Evolutionary conservation across 768 basidiomycete genomes (phyloP), one percentile per base, ranked within the genome.

Genomic region (Rhodosporidiobolus sp.): DNA sequence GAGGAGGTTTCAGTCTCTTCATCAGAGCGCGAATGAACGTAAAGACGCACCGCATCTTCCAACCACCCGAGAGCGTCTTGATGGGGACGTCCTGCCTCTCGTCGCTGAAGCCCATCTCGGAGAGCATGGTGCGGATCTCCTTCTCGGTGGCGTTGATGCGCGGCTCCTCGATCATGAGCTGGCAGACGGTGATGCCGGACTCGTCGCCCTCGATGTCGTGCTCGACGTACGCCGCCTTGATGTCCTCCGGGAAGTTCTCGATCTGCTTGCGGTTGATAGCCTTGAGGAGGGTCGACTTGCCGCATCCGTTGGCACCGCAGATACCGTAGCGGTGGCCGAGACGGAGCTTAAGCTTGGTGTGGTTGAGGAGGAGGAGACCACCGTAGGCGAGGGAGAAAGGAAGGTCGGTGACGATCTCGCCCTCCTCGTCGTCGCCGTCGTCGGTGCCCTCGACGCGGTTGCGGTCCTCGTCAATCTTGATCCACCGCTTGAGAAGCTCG

Each of bases 311-410:
- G n/a, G 90, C 86, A 38, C 94, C 95, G 58, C 95, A 88, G 76
- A 98, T 92, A 79, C 95, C 94, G 82, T 98, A 98, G 26, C 77
- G 87, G 77, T 88, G 88, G 38, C 94, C 95, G 77, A 92, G 90
- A 80, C 91, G 85, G 68, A 98, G 87, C 71, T 90, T 89, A 70
- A 98, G 86, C 38, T 86, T 89, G 34, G 95, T 97, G 82, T 97
- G 94, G 56, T 95, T 97, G 75, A 97, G 87, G 73, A 98, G 87
- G 14, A 97, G 85, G 58, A 97, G 86, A 62, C 94, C 92, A 76
- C 95, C 95, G 80, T 97, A 97, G 28, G 95, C 94, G 72, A 97
- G 85, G 34, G 94, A 96, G 84, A 97, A 97, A 54, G 93, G 86
- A 2, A 94, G 94, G 80, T 98, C 89, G 79, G 93, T 94, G 57